Evolutionary conservation across 495 filamentous ascomycete genomes (phyloP).

Genomic region (Alectoria sarmentosa): DNA sequence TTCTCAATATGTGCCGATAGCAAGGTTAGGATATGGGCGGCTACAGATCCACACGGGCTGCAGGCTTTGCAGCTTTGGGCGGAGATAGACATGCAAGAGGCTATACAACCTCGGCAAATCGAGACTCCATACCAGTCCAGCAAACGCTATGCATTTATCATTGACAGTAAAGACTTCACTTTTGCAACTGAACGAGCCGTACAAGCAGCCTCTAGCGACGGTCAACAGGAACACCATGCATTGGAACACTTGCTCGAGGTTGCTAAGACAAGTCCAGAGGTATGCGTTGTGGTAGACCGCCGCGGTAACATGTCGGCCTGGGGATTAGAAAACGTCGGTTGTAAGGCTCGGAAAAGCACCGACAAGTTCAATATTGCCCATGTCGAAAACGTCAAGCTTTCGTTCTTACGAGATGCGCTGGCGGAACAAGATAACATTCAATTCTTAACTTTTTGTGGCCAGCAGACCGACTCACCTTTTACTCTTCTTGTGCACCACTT

Average conservation of each 20-base stretch:
- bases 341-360: slow-evolving; percentile 57
- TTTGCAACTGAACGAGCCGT: slow-evolving; percentile 70
- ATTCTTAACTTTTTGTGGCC: slow-evolving; percentile 63
- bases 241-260: slow-evolving; percentile 82
- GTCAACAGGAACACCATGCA: slow-evolving; percentile 58
- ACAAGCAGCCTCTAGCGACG: slow-evolving; percentile 46
- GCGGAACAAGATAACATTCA: slow-evolving; percentile 55
- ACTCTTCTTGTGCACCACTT: slow-evolving; percentile 81
- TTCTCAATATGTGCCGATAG: slow-evolving; percentile 88
- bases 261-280: slow-evolving; percentile 77
- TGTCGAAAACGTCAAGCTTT: slow-evolving; percentile 61
- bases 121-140: slow-evolving; percentile 28
- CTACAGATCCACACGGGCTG: slow-evolving; percentile 63
- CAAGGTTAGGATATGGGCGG: slow-evolving; percentile 75
- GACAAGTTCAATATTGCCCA: slow-evolving; percentile 87
- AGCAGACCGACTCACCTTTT: slow-evolving; percentile 52
- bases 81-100: slow-evolving; percentile 67
- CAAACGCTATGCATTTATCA: slow-evolving; percentile 69
- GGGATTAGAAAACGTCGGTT: slow-evolving; percentile 86
- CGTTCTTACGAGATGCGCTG: slow-evolving; percentile 46
- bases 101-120: slow-evolving; percentile 56
- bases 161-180: slow-evolving; percentile 77
- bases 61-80: slow-evolving; percentile 74
- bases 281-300: slow-evolving; percentile 80
- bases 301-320: slow-evolving; percentile 86